Conservation (phyloP, 495 filamentous ascomycete genomes). For the Entonaema liquescens region DNA sequence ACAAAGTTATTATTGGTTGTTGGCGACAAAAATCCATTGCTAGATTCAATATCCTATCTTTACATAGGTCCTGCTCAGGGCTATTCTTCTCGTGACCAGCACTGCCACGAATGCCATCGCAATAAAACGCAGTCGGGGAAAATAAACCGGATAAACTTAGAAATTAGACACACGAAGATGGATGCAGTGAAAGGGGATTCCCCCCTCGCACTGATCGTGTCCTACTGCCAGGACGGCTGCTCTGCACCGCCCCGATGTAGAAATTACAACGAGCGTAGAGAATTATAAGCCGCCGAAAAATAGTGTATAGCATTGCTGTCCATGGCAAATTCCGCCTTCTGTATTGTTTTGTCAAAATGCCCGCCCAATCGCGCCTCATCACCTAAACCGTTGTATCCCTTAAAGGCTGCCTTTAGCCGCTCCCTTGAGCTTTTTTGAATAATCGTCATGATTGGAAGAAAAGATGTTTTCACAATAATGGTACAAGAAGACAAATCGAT, state of each 20-base stretch:
- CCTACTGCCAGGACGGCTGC: conserved; percentile 48
- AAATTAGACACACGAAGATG: conserved; percentile 42
- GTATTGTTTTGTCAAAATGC: conserved; percentile 32
- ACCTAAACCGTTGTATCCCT: conserved; percentile 38
- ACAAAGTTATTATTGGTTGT: conserved; percentile 42
- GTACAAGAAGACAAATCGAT: conserved; percentile 50
- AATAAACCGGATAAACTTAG: conserved; percentile 27
- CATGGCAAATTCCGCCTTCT: conserved; percentile 36
- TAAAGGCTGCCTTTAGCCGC: conserved; percentile 34
- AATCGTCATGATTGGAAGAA: conserved; percentile 42
- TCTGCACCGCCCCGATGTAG: conserved; percentile 50
- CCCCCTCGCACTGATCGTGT: conserved; percentile 31
- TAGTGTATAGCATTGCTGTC: conserved; percentile 40
- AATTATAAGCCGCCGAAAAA: conserved; percentile 48
- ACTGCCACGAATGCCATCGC: conserved; percentile 43
- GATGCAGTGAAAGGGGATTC: conserved; percentile 15
- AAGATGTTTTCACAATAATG: conserved; percentile 45
- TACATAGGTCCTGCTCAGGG: conserved; percentile 42
- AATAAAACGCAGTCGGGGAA: conserved; percentile 35
- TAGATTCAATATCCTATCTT: conserved; percentile 42
- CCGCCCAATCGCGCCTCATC: conserved; percentile 44
- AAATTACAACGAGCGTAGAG: conserved; percentile 67
- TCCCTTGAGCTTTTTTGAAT: conserved; percentile 35
- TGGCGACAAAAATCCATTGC: conserved; percentile 47
- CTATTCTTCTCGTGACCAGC: conserved; percentile 52